Evolutionary conservation across 2,329 filamentous ascomycete species (phyloP).

Genomic region (Gremmenia infestans): DNA sequence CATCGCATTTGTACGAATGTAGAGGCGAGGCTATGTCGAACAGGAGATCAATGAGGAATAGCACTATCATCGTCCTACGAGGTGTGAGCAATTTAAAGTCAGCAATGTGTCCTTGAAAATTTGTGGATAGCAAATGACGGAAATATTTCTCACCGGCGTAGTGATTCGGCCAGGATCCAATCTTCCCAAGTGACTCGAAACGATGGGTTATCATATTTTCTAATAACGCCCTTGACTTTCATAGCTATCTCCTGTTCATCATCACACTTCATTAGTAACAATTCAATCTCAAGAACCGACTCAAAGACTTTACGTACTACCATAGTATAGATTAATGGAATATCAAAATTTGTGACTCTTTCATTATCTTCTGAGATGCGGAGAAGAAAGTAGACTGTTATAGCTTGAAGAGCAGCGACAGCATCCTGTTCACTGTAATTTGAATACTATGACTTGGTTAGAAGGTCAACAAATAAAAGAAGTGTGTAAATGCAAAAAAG

Average conservation of each 20-base stretch:
- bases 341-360: conserved; percentile 13
- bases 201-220: neutral
- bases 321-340: conserved; percentile 15
- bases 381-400: conserved; percentile 16
- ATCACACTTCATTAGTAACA: neutral
- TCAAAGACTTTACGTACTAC: conserved; percentile 2
- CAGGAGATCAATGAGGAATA: conserved; percentile 12
- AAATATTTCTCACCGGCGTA: conserved; percentile 12
- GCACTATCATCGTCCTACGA: conserved; percentile 11
- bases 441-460: conserved; percentile 3
- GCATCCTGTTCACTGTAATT: conserved; percentile 4
- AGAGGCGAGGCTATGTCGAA: conserved; percentile 7
- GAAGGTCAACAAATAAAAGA: neutral
- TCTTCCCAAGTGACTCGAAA: conserved; percentile 6
- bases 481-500: neutral
- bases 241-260: neutral
- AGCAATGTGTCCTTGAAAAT: neutral
- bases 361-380: conserved; percentile 14
- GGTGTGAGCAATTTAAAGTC: neutral
- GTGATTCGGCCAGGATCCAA: conserved; percentile 15
- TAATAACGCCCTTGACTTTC: neutral
- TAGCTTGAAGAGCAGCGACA: conserved; percentile 19
- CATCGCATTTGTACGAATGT: conserved; percentile 4
- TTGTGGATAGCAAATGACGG: neutral
- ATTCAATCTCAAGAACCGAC: neutral